Base-by-base conservation (phyloP, 2,329 filamentous ascomycete species). In the Sclerotinia minor region DNA sequence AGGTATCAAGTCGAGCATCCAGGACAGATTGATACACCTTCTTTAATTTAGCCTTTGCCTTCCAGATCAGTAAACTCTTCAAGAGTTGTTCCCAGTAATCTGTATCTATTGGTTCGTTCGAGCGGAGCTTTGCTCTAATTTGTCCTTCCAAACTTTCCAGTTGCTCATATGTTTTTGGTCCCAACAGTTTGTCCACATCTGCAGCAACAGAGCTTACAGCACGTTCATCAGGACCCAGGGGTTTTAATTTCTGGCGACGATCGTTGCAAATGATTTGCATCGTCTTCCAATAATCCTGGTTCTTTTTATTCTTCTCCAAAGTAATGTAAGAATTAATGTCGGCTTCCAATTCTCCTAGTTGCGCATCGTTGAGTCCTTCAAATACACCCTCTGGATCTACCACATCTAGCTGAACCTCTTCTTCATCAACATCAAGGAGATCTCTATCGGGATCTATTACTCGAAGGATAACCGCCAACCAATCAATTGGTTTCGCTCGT, bases 61-160 rank as follows among this genome's bases (percentile, higher is more conserved):
- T 98, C 88, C 92, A 97, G 1, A 97, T 88, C 8, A 91, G 83
- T 71, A 99, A 81, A 76, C 89, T 96, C 72, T 89, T 89, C 70
- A 99, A 83, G 21, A 99, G 83, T 77, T 97, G 92, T 77, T 96
- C 92, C 95, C 95, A 99, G 78, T 98, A 99, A 79, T 99, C 95
- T 2, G 91, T 92, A 78, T 99, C 95, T 72, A 99, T 94, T 50
- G 74, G 72, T 76, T 97, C 94, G 76, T 97, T 89, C 9, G 92
- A 96, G 64, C 89, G 85, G 59, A 99, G 82, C 81, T 99, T 99
- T 21, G 84, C 83, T 77, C 88, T 88, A 78, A 99, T 95, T 80
- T 98, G 94, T 71, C 83, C 86, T 79, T 99, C 94, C 60, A 99
- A 83, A 24, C 86, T 86, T 76, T 94, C 90, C n/a, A 99, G 83